A percentile compares a stretch with the other conserved stretches of the same genome.
These are phyloP conservation scores for Talaromyces sp. DNA, from an alignment of 2,329 filamentous ascomycete species.

Conservation along the genomic window DNA sequence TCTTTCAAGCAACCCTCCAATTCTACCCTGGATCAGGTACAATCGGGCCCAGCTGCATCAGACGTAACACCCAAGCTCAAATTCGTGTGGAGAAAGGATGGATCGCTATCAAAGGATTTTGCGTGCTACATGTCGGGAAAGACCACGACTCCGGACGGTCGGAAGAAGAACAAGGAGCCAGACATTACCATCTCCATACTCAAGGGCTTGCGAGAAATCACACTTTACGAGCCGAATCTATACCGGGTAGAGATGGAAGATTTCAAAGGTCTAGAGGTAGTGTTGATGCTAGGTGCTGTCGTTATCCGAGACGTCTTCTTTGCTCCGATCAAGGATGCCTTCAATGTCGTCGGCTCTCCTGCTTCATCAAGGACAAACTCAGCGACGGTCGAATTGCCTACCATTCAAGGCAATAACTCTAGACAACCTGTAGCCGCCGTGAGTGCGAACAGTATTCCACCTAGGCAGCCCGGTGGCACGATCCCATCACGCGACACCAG, in stretches of 20 bases:
- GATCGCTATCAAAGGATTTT: slow-evolving; percentile 79
- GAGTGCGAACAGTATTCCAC: not conserved
- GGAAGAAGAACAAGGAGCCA: slow-evolving; percentile 79
- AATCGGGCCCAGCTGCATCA: slow-evolving; percentile 56
- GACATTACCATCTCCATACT: slow-evolving; percentile 94
- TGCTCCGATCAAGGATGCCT: slow-evolving; percentile 65
- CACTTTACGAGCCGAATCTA: slow-evolving; percentile 90
- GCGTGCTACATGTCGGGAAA: slow-evolving; percentile 83
- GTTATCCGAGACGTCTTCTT: slow-evolving; percentile 63
- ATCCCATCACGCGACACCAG: slow-evolving; percentile 23
- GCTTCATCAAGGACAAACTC: slow-evolving; percentile 20
- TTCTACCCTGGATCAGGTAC: slow-evolving; percentile 72
- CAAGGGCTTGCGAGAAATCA: slow-evolving; percentile 69
- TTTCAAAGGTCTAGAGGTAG: slow-evolving; percentile 84
- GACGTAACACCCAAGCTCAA: slow-evolving; percentile 66
- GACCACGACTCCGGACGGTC: slow-evolving; percentile 57
- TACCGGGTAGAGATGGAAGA: slow-evolving; percentile 89
- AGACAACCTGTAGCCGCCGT: not conserved
- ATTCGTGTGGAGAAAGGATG: slow-evolving; percentile 87
- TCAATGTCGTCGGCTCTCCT: slow-evolving; percentile 57
- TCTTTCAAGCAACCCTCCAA: slow-evolving; percentile 77
- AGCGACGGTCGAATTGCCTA: not conserved
- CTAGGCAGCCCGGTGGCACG: slow-evolving; percentile 26
- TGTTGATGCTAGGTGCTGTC: slow-evolving; percentile 60
- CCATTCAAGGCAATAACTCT: not conserved